Evolutionary conservation across 2,329 filamentous ascomycete species (phyloP).

Genomic region (Colletotrichum liriopes): DNA sequence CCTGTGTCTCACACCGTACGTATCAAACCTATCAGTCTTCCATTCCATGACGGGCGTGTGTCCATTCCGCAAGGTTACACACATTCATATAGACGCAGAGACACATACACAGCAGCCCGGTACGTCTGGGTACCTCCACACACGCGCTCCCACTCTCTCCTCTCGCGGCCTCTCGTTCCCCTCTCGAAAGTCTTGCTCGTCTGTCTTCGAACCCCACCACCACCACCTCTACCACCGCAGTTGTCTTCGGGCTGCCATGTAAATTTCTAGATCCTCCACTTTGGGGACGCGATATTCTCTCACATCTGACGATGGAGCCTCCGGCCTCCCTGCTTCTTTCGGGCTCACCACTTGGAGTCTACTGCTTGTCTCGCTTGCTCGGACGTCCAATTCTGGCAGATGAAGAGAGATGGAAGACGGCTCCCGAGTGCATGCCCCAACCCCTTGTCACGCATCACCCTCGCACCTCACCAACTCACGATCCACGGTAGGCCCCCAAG

Average conservation of each 20-base stretch:
- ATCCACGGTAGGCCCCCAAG: constrained; percentile 35
- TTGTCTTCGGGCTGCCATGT: constrained; percentile 20
- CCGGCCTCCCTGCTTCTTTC: constrained; percentile 40
- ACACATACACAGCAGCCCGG: constrained; percentile 29
- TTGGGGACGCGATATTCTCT: constrained; percentile 17
- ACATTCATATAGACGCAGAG: constrained; percentile 24
- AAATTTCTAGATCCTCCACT: not conserved
- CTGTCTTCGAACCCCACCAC: constrained; percentile 33
- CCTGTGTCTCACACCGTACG: constrained; percentile 38
- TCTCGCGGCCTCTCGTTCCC: constrained; percentile 19
- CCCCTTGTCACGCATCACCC: constrained; percentile 33
- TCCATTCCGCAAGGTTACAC: constrained; percentile 42
- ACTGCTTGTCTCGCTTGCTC: constrained; percentile 34
- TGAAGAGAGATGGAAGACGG: constrained; percentile 14
- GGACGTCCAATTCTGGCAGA: constrained; percentile 29
- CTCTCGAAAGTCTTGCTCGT: not conserved
- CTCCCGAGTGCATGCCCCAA: constrained; percentile 16
- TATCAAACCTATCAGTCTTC: constrained; percentile 37
- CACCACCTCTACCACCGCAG: constrained; percentile 32
- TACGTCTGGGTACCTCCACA: constrained; percentile 15
- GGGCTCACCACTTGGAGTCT: constrained; percentile 33
- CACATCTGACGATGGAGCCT: constrained; percentile 24
- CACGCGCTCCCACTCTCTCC: constrained; percentile 2
- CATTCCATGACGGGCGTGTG: constrained; percentile 35
- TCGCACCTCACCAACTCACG: constrained; percentile 37